A percentile compares a stretch with the other conserved stretches of the same genome.
Evolutionary conservation across 2,329 filamentous ascomycete genomes (phyloP).

Genomic region (Pestalotiopsis sp.): DNA sequence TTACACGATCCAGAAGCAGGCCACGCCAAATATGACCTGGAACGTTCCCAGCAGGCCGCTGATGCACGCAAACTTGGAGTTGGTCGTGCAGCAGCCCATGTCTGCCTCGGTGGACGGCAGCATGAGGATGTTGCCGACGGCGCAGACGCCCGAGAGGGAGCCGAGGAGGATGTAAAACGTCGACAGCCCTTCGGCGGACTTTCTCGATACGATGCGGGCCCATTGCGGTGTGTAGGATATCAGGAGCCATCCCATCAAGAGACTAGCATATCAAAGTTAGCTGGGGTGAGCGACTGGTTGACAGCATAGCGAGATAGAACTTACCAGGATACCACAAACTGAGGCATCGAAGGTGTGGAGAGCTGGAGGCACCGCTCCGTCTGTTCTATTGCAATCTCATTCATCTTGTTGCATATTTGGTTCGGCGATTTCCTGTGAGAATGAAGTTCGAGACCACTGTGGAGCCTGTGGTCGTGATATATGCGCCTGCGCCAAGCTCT

Average conservation of each 20-base stretch:
- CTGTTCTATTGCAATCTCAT: background rate
- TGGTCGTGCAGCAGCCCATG: conserved; percentile 19
- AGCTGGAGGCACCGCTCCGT: background rate
- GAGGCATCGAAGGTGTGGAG: background rate
- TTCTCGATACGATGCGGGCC: conserved; percentile 5
- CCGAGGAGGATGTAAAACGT: conserved; percentile 10
- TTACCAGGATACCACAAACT: conserved; percentile 5
- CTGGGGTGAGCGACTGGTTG: background rate
- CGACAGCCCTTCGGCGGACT: conserved; percentile 9
- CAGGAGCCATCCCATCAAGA: conserved; percentile 8
- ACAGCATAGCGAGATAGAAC: background rate
- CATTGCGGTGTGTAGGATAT: conserved; percentile 10
- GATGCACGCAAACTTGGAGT: conserved; percentile 19
- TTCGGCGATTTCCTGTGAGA: background rate
- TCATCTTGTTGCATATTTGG: background rate
- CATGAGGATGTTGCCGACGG: conserved; percentile 16
- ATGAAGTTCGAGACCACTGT: background rate
- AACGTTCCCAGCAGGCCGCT: conserved; percentile 20
- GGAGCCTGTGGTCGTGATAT: background rate
- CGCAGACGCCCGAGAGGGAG: conserved; percentile 10
- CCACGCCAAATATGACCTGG: conserved; percentile 22
- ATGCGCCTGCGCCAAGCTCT: background rate
- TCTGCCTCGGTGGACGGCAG: conserved; percentile 21
- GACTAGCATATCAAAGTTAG: background rate
- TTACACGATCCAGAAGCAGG: conserved; percentile 20